Base-by-base conservation (phyloP, 768 basidiomycete species). In the Albatrellus ellisii region DNA sequence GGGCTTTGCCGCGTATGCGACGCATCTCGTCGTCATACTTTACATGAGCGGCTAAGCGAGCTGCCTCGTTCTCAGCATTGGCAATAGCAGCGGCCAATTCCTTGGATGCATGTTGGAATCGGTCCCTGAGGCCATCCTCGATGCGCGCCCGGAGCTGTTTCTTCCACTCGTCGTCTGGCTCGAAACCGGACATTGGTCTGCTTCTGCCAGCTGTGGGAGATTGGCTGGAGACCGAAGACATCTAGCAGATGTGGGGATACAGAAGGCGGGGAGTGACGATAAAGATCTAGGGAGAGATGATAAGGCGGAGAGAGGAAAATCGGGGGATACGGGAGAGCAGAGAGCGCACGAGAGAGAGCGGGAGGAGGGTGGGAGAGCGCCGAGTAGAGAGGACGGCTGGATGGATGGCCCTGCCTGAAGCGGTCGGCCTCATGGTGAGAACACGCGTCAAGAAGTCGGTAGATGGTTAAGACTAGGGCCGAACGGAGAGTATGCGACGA, bases 341-440 rank as follows among this genome's bases (percentile, higher is more conserved):
- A 35, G 48, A 37, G 38, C 26, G 28, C 40, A 28, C 39, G 38
- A 26, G 39, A 28, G 47, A 35, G n/a, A 32, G 47, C 44, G 49
- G 24, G 35, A 37, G 35, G 44, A 37, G 46, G 32, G 15, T 33
- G 20, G 39, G 39, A 37, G 38, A 46, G 39, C 38, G 21, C 36
- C 28, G 15, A 29, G 47, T 39, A 35, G 25, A 28, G 42, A 47
- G 40, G 40, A 39, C 9, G 26, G 43, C 32, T 42, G 42, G 46
- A 44, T 33, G 44, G 46, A 18, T 32, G 18, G 31, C 18, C 31
- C 31, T 32, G 31, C 31, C 31, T 32, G 29, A 15, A 36, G 37
- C 35, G 49, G 39, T 44, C 50, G 24, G 50, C 50, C 50, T 51
- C 50, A 36, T 49, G 47, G 50, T 47, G 17, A 38, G 44, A 26